Evolutionary conservation across 1,284 basidiomycete species (phyloP), one percentile per base, ranked within the genome.

Genomic region (Fomitopsis pinicola): DNA sequence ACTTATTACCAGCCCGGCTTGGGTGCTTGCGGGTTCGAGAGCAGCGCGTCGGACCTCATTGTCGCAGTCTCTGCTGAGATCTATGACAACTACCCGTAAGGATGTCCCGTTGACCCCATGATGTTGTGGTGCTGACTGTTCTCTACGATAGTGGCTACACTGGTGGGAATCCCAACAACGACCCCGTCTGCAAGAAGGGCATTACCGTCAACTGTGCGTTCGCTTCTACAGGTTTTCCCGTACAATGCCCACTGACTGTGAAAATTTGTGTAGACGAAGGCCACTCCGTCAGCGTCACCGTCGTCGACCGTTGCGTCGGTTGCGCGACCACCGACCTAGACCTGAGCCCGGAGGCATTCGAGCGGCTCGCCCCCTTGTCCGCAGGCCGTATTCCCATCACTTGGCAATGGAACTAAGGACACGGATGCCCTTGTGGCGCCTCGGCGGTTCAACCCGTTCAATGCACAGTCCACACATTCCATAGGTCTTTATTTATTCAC

Each of bases 281-380:
- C n/a, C 9, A 45, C 10, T 71, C 66, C 2, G 75, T 84, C 53
- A 74, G 69, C 0, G 80, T 87, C 26, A 72, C 72, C 0, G 68
- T 89, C 60, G 78, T 76, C 0, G 88, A 91, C 68, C 78, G 86
- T 33, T 91, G 89, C 66, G 69, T 56, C 3, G 86, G 67, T 6
- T 90, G 87, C 66, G 61, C 60, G 0, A 1, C 72, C 15, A 76
- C 71, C 45, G 78, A 81, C 66, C 77, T 88, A 58, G 85, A 87
- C 70, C 76, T 85, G 62, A 83, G 83, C 28, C 82, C 80, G 1
- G 1, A 69, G 5, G 84, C 84, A 6, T 89, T 89, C 71, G 5
- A 67, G 0, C 0, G 46, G 14, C 67, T 83, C 19, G 76, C 77
- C 0, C 12, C 33, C 35, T 3, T 17, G 38, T 46, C 64, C 28